Evolutionary conservation across 2,329 filamentous ascomycete species (phyloP), one percentile per base, ranked within the genome.

Genomic region (Dendryphion nanum): DNA sequence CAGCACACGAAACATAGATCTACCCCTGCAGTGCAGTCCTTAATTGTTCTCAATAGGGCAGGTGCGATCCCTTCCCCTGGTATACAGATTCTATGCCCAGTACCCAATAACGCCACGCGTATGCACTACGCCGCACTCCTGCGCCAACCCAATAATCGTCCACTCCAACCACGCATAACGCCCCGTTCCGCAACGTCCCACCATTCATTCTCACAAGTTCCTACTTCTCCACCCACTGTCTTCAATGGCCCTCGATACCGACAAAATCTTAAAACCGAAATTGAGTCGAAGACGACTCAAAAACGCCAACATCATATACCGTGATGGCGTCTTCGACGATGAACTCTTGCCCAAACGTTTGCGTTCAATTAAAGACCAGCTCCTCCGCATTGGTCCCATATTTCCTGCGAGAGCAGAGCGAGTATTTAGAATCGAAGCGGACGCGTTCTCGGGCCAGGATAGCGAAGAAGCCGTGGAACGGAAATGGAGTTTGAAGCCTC

Each of bases 401-500:
- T 14, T 31, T 6, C 35, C 35, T 7, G 23, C 10, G n/a, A 17
- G 21, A 6, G 14, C 26, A 8, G 21, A 37, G 23, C 6, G 12
- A 5, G 16, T 19, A 17, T 20, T 37, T 18, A 18, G 13, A 6
- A 16, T 32, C 18, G 28, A 38, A 14, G 7, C 26, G 8, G 19
- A 24, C 7, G 15, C 13, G 10, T 33, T 33, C 20, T 38, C 36
- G 18, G 36, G 30, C 5, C 30, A 32, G 19, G 36, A 38, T 24
- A 15, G 30, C 8, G 14, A 16, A 18, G 30, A 38, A 33, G 29
- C 36, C 19, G 16, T 23, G 6, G 12, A 17, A 13, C n/a, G 33
- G 15, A 19, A 14, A 14, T 38, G 36, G 36, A 38, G 36, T 18
- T 17, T 38, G 12, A 23, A 15, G 36, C 36, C 29, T 6, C 17